These are phyloP conservation scores for Ophiostoma sp. DNA, from an alignment of 2,329 filamentous ascomycete species.

Conservation along the genomic window DNA sequence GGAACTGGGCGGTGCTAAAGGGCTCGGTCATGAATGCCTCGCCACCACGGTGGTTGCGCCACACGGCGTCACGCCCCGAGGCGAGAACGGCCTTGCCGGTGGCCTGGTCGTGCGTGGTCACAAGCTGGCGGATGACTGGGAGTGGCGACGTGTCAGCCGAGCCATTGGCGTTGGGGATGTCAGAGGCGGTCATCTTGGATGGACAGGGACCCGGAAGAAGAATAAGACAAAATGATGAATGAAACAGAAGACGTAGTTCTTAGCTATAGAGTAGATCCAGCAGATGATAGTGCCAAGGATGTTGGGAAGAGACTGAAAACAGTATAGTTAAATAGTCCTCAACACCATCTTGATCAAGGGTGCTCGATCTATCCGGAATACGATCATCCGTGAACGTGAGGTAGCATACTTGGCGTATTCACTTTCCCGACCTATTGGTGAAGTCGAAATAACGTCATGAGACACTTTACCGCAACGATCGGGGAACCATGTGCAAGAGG, in stretches of 20 bases:
- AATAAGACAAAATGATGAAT: not conserved
- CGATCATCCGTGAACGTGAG: not conserved
- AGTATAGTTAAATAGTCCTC: slow-evolving; percentile 2
- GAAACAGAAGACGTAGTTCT: not conserved
- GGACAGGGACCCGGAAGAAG: no score
- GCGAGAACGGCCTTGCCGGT: not conserved
- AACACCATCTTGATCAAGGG: not conserved
- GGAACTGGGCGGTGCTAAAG: slow-evolving; percentile 9
- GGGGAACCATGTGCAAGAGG: not conserved
- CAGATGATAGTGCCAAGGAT: not conserved
- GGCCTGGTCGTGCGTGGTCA: slow-evolving; percentile 3
- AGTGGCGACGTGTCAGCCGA: not conserved
- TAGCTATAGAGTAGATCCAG: not conserved
- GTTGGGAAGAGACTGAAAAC: not conserved
- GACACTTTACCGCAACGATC: not conserved
- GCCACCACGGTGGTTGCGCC: not conserved
- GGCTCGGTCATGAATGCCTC: slow-evolving; percentile 1
- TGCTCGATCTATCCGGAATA: not conserved
- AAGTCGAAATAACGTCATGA: not conserved
- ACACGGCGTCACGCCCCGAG: not conserved
- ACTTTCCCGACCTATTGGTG: not conserved
- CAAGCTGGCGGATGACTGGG: not conserved
- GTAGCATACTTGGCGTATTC: not conserved
- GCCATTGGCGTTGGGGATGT: not conserved
- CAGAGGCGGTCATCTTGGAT: not conserved